phyloP scores from a whole-genome alignment of 176 grass and related monocot genomes.

The Zea mays region DNA sequence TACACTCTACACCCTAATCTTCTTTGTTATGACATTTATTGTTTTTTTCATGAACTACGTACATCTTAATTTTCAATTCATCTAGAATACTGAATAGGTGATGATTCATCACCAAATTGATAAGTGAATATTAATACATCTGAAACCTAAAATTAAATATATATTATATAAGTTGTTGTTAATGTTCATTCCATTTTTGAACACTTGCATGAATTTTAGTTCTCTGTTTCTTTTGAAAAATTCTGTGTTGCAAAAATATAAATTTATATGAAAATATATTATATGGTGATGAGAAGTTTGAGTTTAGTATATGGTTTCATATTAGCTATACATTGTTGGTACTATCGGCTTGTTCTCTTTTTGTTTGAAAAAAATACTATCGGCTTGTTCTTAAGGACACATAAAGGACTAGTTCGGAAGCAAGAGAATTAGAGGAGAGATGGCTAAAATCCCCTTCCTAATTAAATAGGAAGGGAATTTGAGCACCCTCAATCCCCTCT shows the following conservation, averaged over 20 bases:
- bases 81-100: neutral
- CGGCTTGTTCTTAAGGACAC: no score
- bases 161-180: neutral
- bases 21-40: neutral
- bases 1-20: slow-evolving; percentile 25
- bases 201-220: neutral
- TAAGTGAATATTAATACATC: no score
- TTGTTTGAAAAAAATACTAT: no score
- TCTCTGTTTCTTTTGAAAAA: no score
- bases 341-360: neutral
- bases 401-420: no score
- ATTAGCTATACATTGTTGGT: neutral
- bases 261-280: slow-evolving; percentile 1
- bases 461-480: no score
- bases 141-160: neutral
- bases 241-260: neutral
- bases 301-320: neutral
- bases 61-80: neutral
- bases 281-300: neutral
- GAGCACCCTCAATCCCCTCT: no score
- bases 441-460: no score
- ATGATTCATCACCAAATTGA: neutral
- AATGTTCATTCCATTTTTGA: neutral
- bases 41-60: neutral
- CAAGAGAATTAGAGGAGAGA: no score